Percentiles rank a stretch among this genome's conserved stretches.
Evolutionary conservation across 2,329 filamentous ascomycete genomes (phyloP).

Genomic region (Domatiomyces globalis): DNA sequence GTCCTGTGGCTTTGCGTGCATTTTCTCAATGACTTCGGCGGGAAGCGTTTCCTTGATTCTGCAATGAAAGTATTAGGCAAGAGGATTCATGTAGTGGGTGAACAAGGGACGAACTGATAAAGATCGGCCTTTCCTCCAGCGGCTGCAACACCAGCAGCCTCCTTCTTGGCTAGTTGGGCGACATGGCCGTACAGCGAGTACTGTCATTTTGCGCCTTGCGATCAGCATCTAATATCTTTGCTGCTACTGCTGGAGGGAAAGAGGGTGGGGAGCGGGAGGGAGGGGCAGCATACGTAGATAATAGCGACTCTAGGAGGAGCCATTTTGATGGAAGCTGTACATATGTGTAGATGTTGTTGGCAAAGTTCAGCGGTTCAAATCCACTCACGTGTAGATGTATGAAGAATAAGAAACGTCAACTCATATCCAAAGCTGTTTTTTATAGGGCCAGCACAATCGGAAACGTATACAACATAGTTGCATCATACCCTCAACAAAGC

Average conservation of each 20-base stretch:
- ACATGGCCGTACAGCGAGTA: conserved; percentile 95
- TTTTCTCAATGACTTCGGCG: conserved; percentile 70
- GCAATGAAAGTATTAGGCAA: conserved; percentile 8
- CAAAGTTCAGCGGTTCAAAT: not conserved
- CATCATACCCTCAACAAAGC: not conserved
- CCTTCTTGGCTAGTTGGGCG: conserved; percentile 66
- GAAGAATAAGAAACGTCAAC: conserved; percentile 1
- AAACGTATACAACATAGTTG: too few relatives aligned
- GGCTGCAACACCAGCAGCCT: conserved; percentile 77
- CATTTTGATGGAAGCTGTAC: conserved; percentile 37
- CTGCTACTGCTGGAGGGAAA: conserved; percentile 16
- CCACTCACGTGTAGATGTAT: not conserved
- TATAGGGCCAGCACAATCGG: conserved; percentile 47
- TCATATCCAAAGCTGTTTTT: conserved; percentile 52
- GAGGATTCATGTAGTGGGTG: not conserved
- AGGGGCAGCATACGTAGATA: conserved; percentile 54
- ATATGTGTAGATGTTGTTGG: not conserved
- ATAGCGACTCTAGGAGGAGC: conserved; percentile 85
- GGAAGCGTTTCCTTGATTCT: conserved; percentile 76
- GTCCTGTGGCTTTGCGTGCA: conserved; percentile 68
- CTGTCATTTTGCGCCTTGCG: conserved; percentile 30
- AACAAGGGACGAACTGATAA: conserved; percentile 49
- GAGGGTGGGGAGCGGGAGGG: conserved; percentile 3
- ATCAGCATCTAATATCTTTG: conserved; percentile 1
- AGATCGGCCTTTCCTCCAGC: conserved; percentile 71